Evolutionary conservation across 257 asterid genomes (phyloP), one percentile per base, ranked within the genome.

Genomic region (Galeopsis tetrahit): DNA sequence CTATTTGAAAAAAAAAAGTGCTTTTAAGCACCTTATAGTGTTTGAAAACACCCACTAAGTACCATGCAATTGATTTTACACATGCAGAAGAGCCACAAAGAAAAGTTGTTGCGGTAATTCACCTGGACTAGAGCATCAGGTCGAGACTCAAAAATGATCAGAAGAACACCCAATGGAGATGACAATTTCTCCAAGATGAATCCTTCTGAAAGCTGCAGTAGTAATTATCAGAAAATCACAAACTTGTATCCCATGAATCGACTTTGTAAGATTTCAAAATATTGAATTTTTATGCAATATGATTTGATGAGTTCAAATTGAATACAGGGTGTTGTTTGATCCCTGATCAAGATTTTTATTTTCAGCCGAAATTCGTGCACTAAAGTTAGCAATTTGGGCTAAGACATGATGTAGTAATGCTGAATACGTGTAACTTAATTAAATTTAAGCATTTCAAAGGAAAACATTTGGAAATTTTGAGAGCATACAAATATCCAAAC

Each of bases 121-220:
- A 91, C 95, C 95, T 89, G 96, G 31, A 89, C 93, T 7, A 91
- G 89, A 34, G 97, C 96, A 81, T 91, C 97, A 64, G 97, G 97
- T 10, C 97, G 90, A 70, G 97, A 91, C 82, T 91, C 97, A 78
- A 91, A 89, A 75, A 89, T 86, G 76, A 89, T 83, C 80, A 91
- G 77, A 46, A 91, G 89, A 73, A 91, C 96, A 52, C 97, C 97
- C 89, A 91, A 77, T 6, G 97, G 88, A 74, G 91, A 85, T 6
- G 97, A 86, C 76, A 79, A 70, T 83, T 91, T 91, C 77, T 91
- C 97, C 74, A 91, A 79, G 77, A 87, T 31, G 49, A 91, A 85
- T 53, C 94, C 96, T 66, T 86, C 89, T 63, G 97, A 84, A 69
- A 91, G 85, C 97, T 91, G 95, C 74, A 78, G 65, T 31, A 73